These are phyloP conservation scores for Ceratocystis diversiconidia DNA, from an alignment of 2,329 filamentous ascomycete species.

Conservation along the genomic window DNA sequence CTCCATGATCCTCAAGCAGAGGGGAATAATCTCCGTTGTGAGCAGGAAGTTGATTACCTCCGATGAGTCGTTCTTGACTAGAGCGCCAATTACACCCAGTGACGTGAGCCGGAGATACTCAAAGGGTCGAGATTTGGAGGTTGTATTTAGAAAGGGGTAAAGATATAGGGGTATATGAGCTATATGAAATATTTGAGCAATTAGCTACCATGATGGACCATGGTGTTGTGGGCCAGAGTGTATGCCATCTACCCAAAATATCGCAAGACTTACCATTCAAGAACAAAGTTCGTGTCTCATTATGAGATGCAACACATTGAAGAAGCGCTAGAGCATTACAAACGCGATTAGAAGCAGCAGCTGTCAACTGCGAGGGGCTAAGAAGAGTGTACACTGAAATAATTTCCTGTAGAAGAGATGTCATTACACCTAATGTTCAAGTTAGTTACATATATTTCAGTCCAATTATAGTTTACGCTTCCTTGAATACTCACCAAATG, in stretches of 20 bases:
- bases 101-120: constrained; percentile 94
- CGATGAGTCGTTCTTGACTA: constrained; percentile 97
- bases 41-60: constrained; percentile 98
- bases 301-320: constrained; percentile 94
- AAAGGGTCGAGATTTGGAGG: constrained; percentile 92
- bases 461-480: not conserved
- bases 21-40: constrained; percentile 94
- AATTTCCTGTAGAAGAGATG: constrained; percentile 90
- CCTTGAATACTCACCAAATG: constrained; percentile 52
- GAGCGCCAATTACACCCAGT: constrained; percentile 85
- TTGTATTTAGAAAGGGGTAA: constrained; percentile 97
- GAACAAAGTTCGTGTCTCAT: constrained; percentile 87
- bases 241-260: not conserved
- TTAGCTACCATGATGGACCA: not conserved
- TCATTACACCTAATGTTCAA: constrained; percentile 69
- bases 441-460: not conserved
- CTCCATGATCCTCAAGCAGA: constrained; percentile 98
- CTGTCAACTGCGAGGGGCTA: constrained; percentile 92
- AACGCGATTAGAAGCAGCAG: constrained; percentile 91
- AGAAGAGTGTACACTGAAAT: constrained; percentile 96
- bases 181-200: constrained; percentile 26
- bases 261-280: constrained; percentile 55
- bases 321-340: constrained; percentile 93
- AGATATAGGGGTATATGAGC: constrained; percentile 95
- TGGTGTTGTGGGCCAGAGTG: not conserved